phyloP scores from a whole-genome alignment of 306 rosid genomes.

The Ceratonia siliqua region DNA sequence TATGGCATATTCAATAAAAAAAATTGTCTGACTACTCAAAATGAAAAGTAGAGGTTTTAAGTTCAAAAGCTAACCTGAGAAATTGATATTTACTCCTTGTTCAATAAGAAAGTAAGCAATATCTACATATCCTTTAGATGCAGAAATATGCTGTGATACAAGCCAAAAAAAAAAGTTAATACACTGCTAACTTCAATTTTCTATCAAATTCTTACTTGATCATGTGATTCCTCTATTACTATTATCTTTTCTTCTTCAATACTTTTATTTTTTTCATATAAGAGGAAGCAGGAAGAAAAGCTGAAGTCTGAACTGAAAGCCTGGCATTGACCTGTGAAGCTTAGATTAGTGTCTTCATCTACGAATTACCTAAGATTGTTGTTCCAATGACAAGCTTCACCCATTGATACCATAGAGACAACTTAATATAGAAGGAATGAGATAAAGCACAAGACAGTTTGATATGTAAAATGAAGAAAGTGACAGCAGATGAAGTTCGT shows the following conservation, averaged over 20 bases:
- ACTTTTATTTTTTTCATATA: neutral
- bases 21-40: neutral
- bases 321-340: slow-evolving; percentile 2
- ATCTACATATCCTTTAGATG: slow-evolving; percentile 60
- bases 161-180: slow-evolving; percentile 18
- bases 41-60: neutral
- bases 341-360: neutral
- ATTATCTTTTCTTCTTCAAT: neutral
- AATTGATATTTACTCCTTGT: slow-evolving; percentile 43
- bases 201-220: neutral
- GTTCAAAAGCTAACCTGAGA: slow-evolving; percentile 45
- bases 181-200: neutral
- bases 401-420: neutral
- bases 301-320: neutral
- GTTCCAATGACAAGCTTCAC: neutral
- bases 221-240: neutral
- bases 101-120: slow-evolving; percentile 55
- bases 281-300: neutral
- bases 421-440: neutral
- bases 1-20: neutral
- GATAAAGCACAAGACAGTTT: neutral
- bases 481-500: neutral
- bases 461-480: neutral
- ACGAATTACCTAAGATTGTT: neutral
- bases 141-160: slow-evolving; percentile 52